These are phyloP conservation scores for Puccinellia tenuiflora DNA, from an alignment of 176 grass and related monocot species.

Conservation along the genomic window DNA sequence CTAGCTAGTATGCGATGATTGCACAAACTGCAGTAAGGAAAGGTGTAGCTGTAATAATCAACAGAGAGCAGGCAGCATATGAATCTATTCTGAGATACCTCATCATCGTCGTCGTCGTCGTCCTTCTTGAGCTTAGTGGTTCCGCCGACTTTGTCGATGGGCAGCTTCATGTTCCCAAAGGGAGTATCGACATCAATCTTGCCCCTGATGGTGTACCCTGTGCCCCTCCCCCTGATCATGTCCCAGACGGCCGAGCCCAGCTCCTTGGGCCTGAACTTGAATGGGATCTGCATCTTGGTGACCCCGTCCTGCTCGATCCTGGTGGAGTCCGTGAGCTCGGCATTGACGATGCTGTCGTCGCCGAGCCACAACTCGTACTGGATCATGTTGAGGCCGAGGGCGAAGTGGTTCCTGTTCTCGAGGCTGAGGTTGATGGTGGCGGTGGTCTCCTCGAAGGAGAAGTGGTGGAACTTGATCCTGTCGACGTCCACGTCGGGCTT, in stretches of 20 bases:
- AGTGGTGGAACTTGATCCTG: slow-evolving; percentile 84
- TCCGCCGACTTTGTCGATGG: slow-evolving; percentile 79
- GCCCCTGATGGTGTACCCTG: slow-evolving; percentile 79
- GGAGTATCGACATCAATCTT: slow-evolving; percentile 92
- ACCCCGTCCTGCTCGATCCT: slow-evolving; percentile 82
- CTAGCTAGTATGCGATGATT: not conserved
- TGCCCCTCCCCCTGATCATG: slow-evolving; percentile 89
- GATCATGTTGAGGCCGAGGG: slow-evolving; percentile 63
- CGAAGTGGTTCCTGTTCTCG: slow-evolving; percentile 99
- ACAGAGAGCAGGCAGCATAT: not conserved
- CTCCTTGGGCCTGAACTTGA: slow-evolving; percentile 89
- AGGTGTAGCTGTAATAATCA: not conserved
- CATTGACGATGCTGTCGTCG: slow-evolving; percentile 61
- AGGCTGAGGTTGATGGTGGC: slow-evolving; percentile 86
- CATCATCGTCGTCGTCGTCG: slow-evolving; percentile 47
- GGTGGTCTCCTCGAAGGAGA: slow-evolving; percentile 85
- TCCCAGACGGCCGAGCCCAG: slow-evolving; percentile 94
- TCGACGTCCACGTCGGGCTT: slow-evolving; percentile 93
- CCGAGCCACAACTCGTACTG: slow-evolving; percentile 90
- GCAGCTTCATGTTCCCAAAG: slow-evolving; percentile 89
- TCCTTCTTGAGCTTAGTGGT: slow-evolving; percentile 84
- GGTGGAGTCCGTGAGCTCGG: slow-evolving; percentile 61
- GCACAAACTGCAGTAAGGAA: not conserved
- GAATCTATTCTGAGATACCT: not conserved
- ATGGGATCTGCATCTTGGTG: slow-evolving; percentile 68